A percentile compares a stretch with the other conserved stretches of the same genome.
Evolutionary conservation across 129 eudicot species (phyloP).

Genomic region (Logfia minima): DNA sequence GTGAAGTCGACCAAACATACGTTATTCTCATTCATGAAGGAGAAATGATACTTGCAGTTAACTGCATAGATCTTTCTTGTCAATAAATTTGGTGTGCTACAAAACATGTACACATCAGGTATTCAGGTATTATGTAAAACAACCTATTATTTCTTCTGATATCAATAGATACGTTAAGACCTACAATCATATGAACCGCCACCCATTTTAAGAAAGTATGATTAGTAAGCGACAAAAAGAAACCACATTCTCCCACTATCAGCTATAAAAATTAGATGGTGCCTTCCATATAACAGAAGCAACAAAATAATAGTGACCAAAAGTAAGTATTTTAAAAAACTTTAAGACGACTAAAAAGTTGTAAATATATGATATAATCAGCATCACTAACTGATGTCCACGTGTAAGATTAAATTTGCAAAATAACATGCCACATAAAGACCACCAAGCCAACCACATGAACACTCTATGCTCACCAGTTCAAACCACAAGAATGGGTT

Average conservation of each 20-base stretch:
- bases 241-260: constrained; percentile 25
- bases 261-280: constrained; percentile 28
- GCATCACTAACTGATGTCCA: constrained; percentile 3
- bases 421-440: constrained; percentile 27
- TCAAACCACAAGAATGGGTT: constrained; percentile 41
- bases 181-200: no score
- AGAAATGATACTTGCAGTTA: no score
- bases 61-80: no score
- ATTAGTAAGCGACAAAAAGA: not conserved
- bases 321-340: constrained; percentile 3
- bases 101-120: no score
- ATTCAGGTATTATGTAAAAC: no score
- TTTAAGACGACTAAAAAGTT: not conserved
- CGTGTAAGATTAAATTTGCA: constrained; percentile 4
- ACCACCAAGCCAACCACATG: constrained; percentile 14
- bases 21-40: no score
- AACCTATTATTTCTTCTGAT: no score
- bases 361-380: not conserved
- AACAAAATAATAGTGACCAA: constrained; percentile 12
- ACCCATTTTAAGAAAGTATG: no score
- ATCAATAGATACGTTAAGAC: no score
- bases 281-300: constrained; percentile 30
- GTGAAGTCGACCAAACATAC: no score
- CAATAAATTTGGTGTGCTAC: no score
- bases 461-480: constrained; percentile 35